Conservation (phyloP, 495 filamentous ascomycete species). For the Penicillium cinerascens region DNA sequence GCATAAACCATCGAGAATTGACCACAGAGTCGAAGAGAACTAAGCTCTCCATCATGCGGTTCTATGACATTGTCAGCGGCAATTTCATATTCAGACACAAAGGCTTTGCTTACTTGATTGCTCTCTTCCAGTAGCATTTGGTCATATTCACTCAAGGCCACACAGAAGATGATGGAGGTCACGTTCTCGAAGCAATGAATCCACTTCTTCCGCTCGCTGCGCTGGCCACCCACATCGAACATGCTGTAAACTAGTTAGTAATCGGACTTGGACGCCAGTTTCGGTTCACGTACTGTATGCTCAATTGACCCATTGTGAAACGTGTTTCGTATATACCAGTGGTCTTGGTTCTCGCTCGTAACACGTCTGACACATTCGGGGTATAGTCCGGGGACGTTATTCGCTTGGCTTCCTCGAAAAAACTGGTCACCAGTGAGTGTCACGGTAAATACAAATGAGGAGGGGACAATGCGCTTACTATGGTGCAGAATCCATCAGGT, state of each 20-base stretch:
- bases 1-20: conserved; percentile 98
- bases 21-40: conserved; percentile 99
- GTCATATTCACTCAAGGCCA: conserved; percentile 97
- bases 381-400: conserved; percentile 86
- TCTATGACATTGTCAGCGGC: conserved; percentile 47
- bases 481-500: conserved; percentile 97
- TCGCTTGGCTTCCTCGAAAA: conserved; percentile 87
- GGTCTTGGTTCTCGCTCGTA: conserved; percentile 96
- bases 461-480: conserved; percentile 63
- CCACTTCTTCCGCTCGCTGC: conserved; percentile 98
- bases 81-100: background rate
- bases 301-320: conserved; percentile 96
- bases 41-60: conserved; percentile 98
- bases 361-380: conserved; percentile 86
- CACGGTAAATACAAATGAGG: background rate
- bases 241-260: conserved; percentile 58
- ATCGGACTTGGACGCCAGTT: background rate
- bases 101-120: conserved; percentile 69
- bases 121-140: conserved; percentile 95
- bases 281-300: conserved; percentile 81
- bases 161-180: conserved; percentile 99
- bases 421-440: conserved; percentile 50
- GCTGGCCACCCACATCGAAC: conserved; percentile 97
- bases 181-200: conserved; percentile 99
- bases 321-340: conserved; percentile 98